Evolutionary conservation across 176 grass and related monocot genomes (phyloP).

Genomic region (Chrysopogon serrulatus): DNA sequence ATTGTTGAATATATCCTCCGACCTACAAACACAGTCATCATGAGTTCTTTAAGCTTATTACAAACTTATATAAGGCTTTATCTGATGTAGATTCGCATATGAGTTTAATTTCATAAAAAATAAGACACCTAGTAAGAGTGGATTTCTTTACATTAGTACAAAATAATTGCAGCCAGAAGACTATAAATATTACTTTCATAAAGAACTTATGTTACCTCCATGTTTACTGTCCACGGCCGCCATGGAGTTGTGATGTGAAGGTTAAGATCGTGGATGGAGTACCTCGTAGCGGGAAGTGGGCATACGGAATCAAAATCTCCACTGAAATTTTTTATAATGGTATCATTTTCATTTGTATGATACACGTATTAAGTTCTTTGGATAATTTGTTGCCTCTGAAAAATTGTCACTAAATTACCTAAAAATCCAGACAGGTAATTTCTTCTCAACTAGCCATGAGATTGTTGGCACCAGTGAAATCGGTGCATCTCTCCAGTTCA

Average conservation of each 20-base stretch:
- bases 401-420: slow-evolving; percentile 3
- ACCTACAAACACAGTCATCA: too few species aligned
- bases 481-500: slow-evolving; percentile 13
- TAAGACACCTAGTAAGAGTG: too few species aligned
- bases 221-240: slow-evolving; percentile 47
- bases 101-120: too few species aligned
- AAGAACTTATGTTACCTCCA: neutral
- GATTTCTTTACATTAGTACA: too few species aligned
- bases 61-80: too few species aligned
- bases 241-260: slow-evolving; percentile 35
- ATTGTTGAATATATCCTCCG: too few species aligned
- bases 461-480: slow-evolving; percentile 23
- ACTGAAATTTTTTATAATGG: neutral
- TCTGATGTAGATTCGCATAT: too few species aligned
- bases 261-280: slow-evolving; percentile 27
- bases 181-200: too few species aligned
- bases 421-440: slow-evolving; percentile 41
- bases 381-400: neutral
- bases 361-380: neutral
- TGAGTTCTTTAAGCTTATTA: too few species aligned
- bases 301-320: slow-evolving; percentile 46
- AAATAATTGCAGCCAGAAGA: too few species aligned
- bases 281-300: slow-evolving; percentile 33
- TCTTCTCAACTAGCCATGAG: slow-evolving; percentile 21
- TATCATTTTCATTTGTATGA: neutral